A percentile compares a stretch with the other conserved stretches of the same genome.
Evolutionary conservation across 495 filamentous ascomycete genomes (phyloP).

Genomic region (Bacidia gigantensis): DNA sequence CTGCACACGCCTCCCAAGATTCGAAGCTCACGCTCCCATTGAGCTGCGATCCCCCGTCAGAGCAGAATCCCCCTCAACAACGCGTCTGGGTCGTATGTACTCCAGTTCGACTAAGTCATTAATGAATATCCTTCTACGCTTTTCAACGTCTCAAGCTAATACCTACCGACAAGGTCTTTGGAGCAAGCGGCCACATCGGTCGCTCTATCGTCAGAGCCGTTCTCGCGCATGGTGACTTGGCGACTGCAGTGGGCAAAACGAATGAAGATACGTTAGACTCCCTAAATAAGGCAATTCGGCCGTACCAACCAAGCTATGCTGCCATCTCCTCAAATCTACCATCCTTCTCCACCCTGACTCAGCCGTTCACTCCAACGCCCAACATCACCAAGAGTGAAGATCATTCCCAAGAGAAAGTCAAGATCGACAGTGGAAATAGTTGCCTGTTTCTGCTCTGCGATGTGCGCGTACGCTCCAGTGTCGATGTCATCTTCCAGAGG

Average conservation of each 20-base stretch:
- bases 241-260: conserved; percentile 75
- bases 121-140: not conserved
- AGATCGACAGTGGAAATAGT: not conserved
- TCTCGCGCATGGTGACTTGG: conserved; percentile 71
- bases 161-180: conserved; percentile 64
- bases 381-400: no score
- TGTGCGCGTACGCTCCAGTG: conserved; percentile 67
- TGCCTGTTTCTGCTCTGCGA: conserved; percentile 79
- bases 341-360: not conserved
- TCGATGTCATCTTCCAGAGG: conserved; percentile 52
- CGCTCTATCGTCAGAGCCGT: conserved; percentile 73
- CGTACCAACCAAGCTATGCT: no score
- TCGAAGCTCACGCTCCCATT: conserved; percentile 48
- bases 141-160: not conserved
- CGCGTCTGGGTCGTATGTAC: conserved; percentile 67
- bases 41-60: conserved; percentile 68
- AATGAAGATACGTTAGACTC: conserved; percentile 61
- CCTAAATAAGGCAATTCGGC: conserved; percentile 37
- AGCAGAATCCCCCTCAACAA: conserved; percentile 55
- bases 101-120: no score
- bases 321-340: not conserved
- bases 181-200: conserved; percentile 91
- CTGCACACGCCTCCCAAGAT: conserved; percentile 5
- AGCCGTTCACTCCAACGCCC: no score
- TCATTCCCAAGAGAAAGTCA: no score